Base-by-base conservation (phyloP, 495 filamentous ascomycete species). In the Pseudevernia furfuracea region DNA sequence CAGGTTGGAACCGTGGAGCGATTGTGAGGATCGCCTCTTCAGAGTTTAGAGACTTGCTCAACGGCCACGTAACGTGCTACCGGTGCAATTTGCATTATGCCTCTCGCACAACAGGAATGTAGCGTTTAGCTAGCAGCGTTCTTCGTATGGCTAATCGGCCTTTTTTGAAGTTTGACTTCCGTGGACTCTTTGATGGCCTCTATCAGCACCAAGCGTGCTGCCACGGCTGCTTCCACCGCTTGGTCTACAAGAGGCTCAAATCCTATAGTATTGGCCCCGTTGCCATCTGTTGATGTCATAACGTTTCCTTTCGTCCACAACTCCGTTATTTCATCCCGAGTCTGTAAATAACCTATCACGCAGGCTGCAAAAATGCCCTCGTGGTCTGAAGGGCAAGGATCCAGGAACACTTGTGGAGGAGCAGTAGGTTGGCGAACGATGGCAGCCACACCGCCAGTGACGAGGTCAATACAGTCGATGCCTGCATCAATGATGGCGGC, bases 401-500 rank as follows among this genome's bases (percentile, higher is more conserved):
- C 94, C 34, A 97, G 75, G 58, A 96, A 85, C 52, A 92, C 73
- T 57, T 75, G 77, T 4, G 82, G 4, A 21, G 49, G 48, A 39
- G 30, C 55, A 49, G 58, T 46, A 25, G 65, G 63, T 61, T 71
- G 65, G 59, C 63, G 69, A 28, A 92, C 89, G 25, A 96, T 70
- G 14, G 91, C 95, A 21, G 92, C 91, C 44, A 97, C 88, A 30
- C 94, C 94, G 7, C 93, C 94, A 19, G 88, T 81, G 6, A 96
- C 89, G 37, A 96, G 80, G 74, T 97, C 94, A 39, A 97, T 84
- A 74, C 92, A 97, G 71, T 98, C 94, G 67, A 98, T 96, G 4
- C 90, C 91, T 0, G 94, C 95, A 77, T 98, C 95, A 2, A 87
- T 87, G 75, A 98, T 87, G 10, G 95, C 94, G n/a, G 94, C 95